Evolutionary conservation across 768 basidiomycete species (phyloP).

Genomic region (Podaxis sp.): DNA sequence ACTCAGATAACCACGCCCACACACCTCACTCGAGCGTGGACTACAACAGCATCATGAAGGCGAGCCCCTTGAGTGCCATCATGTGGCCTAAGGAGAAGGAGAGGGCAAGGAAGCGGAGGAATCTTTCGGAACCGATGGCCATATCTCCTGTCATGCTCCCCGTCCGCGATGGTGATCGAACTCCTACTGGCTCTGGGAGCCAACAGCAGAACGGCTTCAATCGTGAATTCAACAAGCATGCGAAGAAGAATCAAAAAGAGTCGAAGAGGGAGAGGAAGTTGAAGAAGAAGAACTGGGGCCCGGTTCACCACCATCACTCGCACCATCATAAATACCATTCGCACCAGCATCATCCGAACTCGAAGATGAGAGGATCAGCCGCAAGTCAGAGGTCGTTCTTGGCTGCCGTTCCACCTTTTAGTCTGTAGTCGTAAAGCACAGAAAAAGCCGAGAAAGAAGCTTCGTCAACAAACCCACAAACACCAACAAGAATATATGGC

Average conservation of each 20-base stretch:
- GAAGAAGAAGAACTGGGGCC: constrained; percentile 53
- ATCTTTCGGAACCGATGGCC: constrained; percentile 25
- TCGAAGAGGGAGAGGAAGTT: constrained; percentile 63
- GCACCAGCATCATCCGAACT: constrained; percentile 63
- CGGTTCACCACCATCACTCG: constrained; percentile 37
- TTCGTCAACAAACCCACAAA: background rate
- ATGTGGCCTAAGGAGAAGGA: constrained; percentile 43
- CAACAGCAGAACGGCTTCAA: constrained; percentile 17
- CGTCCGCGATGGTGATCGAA: constrained; percentile 52
- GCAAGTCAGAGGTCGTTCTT: constrained; percentile 48
- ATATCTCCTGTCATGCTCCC: constrained; percentile 52
- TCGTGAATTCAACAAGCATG: constrained; percentile 28
- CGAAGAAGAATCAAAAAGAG: constrained; percentile 59
- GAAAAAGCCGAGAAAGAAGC: background rate
- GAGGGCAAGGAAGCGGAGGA: constrained; percentile 22
- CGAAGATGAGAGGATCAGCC: constrained; percentile 51
- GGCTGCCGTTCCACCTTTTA: constrained; percentile 26
- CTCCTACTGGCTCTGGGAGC: constrained; percentile 36
- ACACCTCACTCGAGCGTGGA: constrained; percentile 30
- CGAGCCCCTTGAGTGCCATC: constrained; percentile 52
- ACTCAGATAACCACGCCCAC: constrained; percentile 26
- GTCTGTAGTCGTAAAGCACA: constrained; percentile 17
- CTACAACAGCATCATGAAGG: constrained; percentile 47
- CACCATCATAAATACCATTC: constrained; percentile 28
- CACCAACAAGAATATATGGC: background rate